Evolutionary conservation across 768 basidiomycete genomes (phyloP), one percentile per base, ranked within the genome.

Genomic region (Galerina marginata): DNA sequence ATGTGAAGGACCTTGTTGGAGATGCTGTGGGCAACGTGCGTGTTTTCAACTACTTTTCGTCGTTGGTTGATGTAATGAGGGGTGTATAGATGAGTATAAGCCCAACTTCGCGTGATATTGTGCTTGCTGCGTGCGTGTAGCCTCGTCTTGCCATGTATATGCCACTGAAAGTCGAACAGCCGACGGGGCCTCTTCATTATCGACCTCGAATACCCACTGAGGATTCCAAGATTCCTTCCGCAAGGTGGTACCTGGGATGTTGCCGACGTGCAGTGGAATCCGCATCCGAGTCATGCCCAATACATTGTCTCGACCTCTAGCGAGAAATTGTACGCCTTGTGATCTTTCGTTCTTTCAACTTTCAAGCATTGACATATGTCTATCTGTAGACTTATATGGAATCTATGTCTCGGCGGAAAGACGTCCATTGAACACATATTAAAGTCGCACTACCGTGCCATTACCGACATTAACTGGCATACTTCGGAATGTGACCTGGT

Each of bases 391-490:
- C 82, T 99, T 2, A 93, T 99, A 59, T 99, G 97, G 96, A 97
- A 99, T 74, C 78, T 98, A n/a, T 72, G 85, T 56, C 77, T 90
- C 44, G 73, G 81, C 14, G 87, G 87, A 14, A 90, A 91, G 67
- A 90, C 89, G 1, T 89, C 90, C 2, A 93, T 99, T 37, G 83
- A 95, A 65, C 87, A 92, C 60, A 88, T 93, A 36, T 81, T 98
- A 4, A 89, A 90, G 61, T 90, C 92, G 1, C 97, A 99, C 70
- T 93, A 94, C 62, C 88, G 96, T 46, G 95, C 95, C 4, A 95
- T 99, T 55, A 98, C 97, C 3, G 97, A 99, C 69, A 93, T 99
- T 69, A 99, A 99, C 70, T 99, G 96, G 96, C 93, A 95, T 68
- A 90, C 90, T 0, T 83, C 84, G 4, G 89, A 95, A 66, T 90